Base-by-base conservation (phyloP, 805 yeast species). In the Wickerhamia fluorescens region DNA sequence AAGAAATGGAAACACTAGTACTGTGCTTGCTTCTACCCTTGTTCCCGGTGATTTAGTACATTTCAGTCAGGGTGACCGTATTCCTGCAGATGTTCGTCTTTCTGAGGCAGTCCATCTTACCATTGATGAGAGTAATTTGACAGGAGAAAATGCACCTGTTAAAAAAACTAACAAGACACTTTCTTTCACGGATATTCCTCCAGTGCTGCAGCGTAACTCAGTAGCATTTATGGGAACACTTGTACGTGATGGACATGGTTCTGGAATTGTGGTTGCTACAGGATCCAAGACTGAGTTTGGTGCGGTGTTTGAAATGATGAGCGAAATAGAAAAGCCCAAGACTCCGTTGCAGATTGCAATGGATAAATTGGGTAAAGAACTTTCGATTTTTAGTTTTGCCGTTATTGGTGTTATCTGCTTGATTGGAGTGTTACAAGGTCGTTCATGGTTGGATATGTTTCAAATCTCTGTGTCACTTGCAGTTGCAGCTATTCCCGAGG, bases 401-500 rank as follows among this genome's bases (percentile, higher is more conserved):
- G 80, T 89, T 18, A 92, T 92, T 56, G 96, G 95, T 27, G 53
- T 82, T n/a, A 92, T 92, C 49, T 89, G 96, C 45, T 49, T 92
- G 14, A 69, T 92, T 42, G 99, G 98, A 34, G 68, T 92, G 13
- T 34, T 85, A 27, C 95, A 92, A 61, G 97, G 98, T 27, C 80
- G 94, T 38, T 71, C 83, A 7, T 88, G 96, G 96, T 69, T 92
- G 34, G 97, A 92, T 39, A 92, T 94, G 96, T 89, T 92, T 60
- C 96, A 89, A 55, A 87, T 92, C 34, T 85, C 96, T 1, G 99
- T 92, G 7, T 87, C 96, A 2, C 67, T 92, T 38, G 99, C 98
- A 3, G 99, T 92, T 12, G 99, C 99, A 28, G 98, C 98, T 3
- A 92, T 92, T 44, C 99, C 99, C 4, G 99, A 92, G 58, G 99